Conservation (phyloP, 805 yeast species). For the Cyberlindnera meyerae region DNA sequence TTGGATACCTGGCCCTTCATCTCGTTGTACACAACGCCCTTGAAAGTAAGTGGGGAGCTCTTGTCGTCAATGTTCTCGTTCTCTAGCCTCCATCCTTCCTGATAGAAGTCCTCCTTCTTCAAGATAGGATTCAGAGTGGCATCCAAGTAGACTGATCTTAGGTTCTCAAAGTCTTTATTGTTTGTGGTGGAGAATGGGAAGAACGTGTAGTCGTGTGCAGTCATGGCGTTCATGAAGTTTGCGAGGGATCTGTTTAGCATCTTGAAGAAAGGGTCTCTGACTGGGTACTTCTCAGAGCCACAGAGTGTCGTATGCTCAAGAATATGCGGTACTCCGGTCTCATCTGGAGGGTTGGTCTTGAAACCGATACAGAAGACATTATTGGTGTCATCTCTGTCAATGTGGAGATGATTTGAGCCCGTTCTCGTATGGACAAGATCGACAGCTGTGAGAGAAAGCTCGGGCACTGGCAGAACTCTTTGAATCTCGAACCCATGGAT, state of each 20-base stretch:
- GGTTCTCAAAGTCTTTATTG: conserved; percentile 68
- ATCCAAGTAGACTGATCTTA: conserved; percentile 84
- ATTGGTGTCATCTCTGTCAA: conserved; percentile 76
- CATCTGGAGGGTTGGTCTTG: conserved; percentile 91
- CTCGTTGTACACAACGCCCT: conserved; percentile 96
- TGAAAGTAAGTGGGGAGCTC: conserved; percentile 60
- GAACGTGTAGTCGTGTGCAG: conserved; percentile 93
- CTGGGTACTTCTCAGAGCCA: conserved; percentile 89
- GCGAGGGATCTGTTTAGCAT: conserved; percentile 94
- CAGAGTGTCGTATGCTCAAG: conserved; percentile 94
- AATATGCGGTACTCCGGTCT: conserved; percentile 95
- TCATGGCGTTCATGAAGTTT: conserved; percentile 98
- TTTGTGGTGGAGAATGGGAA: conserved; percentile 97
- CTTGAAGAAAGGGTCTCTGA: conserved; percentile 95
- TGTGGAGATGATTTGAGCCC: conserved; percentile 79
- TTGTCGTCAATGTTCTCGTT: conserved; percentile 55
- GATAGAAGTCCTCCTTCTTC: conserved; percentile 75
- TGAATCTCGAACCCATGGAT: conserved; percentile 65
- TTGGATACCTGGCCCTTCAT: conserved; percentile 97
- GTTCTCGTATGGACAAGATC: conserved; percentile 62
- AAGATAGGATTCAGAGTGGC: conserved; percentile 81
- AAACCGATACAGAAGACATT: conserved; percentile 87
- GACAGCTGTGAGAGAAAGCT: conserved; percentile 75
- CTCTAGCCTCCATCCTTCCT: conserved; percentile 98
- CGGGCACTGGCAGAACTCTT: conserved; percentile 69